Base-by-base conservation (phyloP, 495 filamentous ascomycete genomes). In the Aspergillus wentii region DNA sequence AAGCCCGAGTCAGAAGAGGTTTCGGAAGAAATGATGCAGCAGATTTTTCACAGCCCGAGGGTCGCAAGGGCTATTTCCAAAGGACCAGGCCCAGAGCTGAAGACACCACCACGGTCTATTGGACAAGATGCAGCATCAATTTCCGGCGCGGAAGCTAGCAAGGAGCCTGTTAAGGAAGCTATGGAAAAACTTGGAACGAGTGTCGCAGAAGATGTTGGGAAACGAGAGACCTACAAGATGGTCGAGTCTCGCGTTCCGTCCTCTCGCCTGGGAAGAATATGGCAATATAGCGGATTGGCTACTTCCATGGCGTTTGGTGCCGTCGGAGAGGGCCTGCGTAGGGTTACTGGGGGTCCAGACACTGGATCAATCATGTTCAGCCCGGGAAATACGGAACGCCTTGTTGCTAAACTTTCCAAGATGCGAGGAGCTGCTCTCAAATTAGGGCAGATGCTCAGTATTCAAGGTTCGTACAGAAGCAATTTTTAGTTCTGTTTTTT, bases 351-450 rank as follows among this genome's bases (percentile, higher is more conserved):
- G 3, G 57, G 63, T 21, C 69, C 80, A 38, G 76, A 74, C 14
- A 68, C 71, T 35, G 82, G 86, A 3, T 92, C 90, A 10, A 65
- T 94, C 30, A 85, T 98, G 75, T 80, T 98, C 46, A 95, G 84
- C 58, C 71, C 86, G 11, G 78, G 71, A 6, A 98, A 98, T 51
- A 86, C 95, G 75, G 88, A 96, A 52, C 73, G 92, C 21, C 76
- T 98, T 3, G 92, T 97, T 4, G 71, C 86, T 13, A 95, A 90
- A 61, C 76, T 98, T 6, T 95, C 88, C 8, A 82, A 85, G 17
- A 98, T 98, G 92, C 80, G 92, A 50, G 92, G 92, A 16, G 94
- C 92, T n/a, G 92, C 92, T 29, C 66, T 98, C n/a, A 98, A 98
- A 61, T 64, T 98, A 4, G 92, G 92, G 4, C 92, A 98, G 62